Evolutionary conservation across 768 basidiomycete species (phyloP).

Genomic region (Mycena epipterygia): DNA sequence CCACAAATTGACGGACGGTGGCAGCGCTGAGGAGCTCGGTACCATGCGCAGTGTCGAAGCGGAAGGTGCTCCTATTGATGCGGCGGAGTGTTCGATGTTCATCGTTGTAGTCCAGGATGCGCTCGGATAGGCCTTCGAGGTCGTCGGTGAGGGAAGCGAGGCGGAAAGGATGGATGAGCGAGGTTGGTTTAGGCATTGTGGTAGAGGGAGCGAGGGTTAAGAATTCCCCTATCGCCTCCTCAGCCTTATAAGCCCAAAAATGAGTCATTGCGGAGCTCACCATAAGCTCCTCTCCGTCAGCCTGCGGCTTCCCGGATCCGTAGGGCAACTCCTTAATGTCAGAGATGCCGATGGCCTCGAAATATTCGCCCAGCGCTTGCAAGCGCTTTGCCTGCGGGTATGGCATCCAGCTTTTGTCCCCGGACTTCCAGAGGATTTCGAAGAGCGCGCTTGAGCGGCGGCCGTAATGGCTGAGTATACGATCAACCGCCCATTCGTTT

Average conservation of each 20-base stretch:
- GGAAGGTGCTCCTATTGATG: neutral
- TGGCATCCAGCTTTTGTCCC: slow-evolving; percentile 50
- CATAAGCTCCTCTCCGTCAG: neutral
- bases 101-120: no score
- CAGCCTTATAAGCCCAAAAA: neutral
- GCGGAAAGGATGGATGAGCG: neutral
- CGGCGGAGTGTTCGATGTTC: neutral
- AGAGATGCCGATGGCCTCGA: slow-evolving; percentile 44
- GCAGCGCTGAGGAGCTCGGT: neutral
- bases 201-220: neutral
- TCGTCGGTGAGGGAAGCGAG: neutral
- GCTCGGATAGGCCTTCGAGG: neutral
- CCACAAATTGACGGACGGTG: neutral
- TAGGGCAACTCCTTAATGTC: slow-evolving; percentile 23
- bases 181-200: neutral
- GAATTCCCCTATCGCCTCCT: neutral
- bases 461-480: slow-evolving; percentile 41
- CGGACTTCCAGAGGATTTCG: slow-evolving; percentile 46
- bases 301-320: neutral
- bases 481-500: slow-evolving; percentile 42
- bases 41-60: neutral
- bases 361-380: slow-evolving; percentile 42
- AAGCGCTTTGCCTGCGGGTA: slow-evolving; percentile 41
- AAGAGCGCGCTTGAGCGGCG: slow-evolving; percentile 36
- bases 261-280: neutral